Base-by-base conservation (phyloP, 1,284 basidiomycete genomes). In the Trametes sp. region DNA sequence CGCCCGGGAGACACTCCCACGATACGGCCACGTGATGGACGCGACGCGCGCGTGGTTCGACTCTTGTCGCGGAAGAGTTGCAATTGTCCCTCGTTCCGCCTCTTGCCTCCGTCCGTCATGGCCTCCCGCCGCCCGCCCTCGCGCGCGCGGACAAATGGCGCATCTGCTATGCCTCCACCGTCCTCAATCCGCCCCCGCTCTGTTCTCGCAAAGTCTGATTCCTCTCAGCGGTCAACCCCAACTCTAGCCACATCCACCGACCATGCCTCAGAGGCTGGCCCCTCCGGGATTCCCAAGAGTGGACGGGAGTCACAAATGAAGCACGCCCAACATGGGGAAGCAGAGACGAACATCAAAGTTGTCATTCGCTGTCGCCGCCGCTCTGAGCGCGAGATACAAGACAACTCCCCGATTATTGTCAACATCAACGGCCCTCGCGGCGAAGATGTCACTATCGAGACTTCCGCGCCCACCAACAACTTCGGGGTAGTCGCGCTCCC, bases 341-440 rank as follows among this genome's bases (percentile, higher is more conserved):
- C 77, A 2, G 90, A 89, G 72, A 85, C 84, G 1, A 93, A 96
- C 72, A 98, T 98, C 24, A 89, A 94, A 74, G 95, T 98, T n/a
- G 93, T 95, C 13, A 87, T 98, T 50, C 86, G 95, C 26, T 96
- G 93, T 75, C 84, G 95, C 73, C 87, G 85, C 64, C 84, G 86
- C 48, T 95, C 94, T 0, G 92, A 94, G 57, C 86, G 89, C 62
- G 95, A 98, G 76, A 84, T 94, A 1, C 82, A 88, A 52, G 89
- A 93, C 61, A 89, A 88, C 57, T 93, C 94, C 0, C 92, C 93
- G 5, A 90, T 92, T 53, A 95, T 97, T 70, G 88, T 94, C 50
- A 85, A 84, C 31, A 91, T 92, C 0, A 80, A 81, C 35, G 92
- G 93, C 31, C 84, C 93, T 11, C 87, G 89, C 69, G 84, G 85